These are phyloP conservation scores for Boletus sp. DNA, from an alignment of 1,284 basidiomycete species.

Conservation along the genomic window DNA sequence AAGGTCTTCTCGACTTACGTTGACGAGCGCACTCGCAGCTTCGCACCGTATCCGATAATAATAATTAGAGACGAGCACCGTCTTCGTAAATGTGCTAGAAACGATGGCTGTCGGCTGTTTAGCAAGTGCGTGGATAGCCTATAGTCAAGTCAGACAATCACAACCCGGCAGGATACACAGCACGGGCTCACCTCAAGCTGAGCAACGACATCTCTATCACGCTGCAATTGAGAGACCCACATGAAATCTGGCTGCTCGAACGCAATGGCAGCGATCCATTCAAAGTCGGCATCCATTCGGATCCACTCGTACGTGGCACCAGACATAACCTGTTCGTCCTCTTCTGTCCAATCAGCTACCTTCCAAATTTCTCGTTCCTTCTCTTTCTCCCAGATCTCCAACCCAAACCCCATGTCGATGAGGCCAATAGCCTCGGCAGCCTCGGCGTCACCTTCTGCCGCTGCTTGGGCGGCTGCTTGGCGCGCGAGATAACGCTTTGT, in stretches of 20 bases:
- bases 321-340: conserved; percentile 90
- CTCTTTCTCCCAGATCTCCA: conserved; percentile 96
- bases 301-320: conserved; percentile 99
- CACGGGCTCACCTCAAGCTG: conserved; percentile 78
- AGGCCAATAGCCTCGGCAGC: conserved; percentile 92
- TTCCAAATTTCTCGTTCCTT: conserved; percentile 91
- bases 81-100: conserved; percentile 89
- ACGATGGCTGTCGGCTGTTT: conserved; percentile 85
- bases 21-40: conserved; percentile 83
- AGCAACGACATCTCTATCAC: conserved; percentile 97
- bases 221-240: conserved; percentile 97
- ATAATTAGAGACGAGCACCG: conserved; percentile 92
- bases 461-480: conserved; percentile 89
- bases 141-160: conserved; percentile 7
- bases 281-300: conserved; percentile 96
- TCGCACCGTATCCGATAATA: conserved; percentile 97
- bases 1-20: conserved; percentile 49
- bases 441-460: conserved; percentile 85
- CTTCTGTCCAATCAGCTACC: conserved; percentile 97
- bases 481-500: conserved; percentile 93
- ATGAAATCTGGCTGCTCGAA: conserved; percentile 98
- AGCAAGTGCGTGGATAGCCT: conserved; percentile 85
- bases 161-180: neutral
- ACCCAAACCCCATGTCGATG: conserved; percentile 93
- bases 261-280: conserved; percentile 91